Conservation (phyloP, 2,329 filamentous ascomycete genomes). For the Aureobasidium sp. region DNA sequence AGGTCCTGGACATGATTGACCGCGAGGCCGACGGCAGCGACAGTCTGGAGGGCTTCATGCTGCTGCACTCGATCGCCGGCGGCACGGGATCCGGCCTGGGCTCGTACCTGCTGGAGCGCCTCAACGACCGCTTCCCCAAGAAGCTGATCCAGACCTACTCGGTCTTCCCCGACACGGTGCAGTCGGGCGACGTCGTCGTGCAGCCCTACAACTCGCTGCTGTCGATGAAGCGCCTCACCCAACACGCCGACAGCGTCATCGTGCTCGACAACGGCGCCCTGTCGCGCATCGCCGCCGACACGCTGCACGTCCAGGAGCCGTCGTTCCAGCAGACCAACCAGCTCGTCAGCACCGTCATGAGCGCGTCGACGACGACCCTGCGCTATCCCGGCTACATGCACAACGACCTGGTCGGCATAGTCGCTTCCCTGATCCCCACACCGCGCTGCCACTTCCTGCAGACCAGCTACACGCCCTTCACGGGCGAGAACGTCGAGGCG, state of each 20-base stretch:
- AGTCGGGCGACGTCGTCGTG: constrained; percentile 83
- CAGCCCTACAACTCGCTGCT: constrained; percentile 97
- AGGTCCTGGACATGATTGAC: constrained; percentile 99
- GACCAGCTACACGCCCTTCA: constrained; percentile 97
- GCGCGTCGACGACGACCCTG: constrained; percentile 90
- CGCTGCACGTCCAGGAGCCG: constrained; percentile 88
- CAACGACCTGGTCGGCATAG: constrained; percentile 94
- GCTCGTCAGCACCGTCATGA: constrained; percentile 95
- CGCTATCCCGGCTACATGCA: constrained; percentile 99
- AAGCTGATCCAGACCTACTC: constrained; percentile 99
- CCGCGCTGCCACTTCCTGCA: constrained; percentile 97
- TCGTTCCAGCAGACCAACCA: constrained; percentile 98
- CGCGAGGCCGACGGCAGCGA: constrained; percentile 97
- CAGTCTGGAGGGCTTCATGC: constrained; percentile 96
- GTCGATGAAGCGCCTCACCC: constrained; percentile 80
- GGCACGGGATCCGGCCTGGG: constrained; percentile 95
- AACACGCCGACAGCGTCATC: constrained; percentile 96
- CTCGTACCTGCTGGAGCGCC: constrained; percentile 85
- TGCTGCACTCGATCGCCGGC: constrained; percentile 94
- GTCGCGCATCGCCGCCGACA: constrained; percentile 86
- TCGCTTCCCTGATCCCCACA: constrained; percentile 91
- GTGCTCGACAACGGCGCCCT: constrained; percentile 94
- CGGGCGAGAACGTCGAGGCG: constrained; percentile 89
- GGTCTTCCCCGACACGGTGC: constrained; percentile 91
- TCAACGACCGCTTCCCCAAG: constrained; percentile 97